These are phyloP conservation scores for Aegilops tauschii DNA, from an alignment of 176 grass and related monocot genomes.

Conservation along the genomic window DNA sequence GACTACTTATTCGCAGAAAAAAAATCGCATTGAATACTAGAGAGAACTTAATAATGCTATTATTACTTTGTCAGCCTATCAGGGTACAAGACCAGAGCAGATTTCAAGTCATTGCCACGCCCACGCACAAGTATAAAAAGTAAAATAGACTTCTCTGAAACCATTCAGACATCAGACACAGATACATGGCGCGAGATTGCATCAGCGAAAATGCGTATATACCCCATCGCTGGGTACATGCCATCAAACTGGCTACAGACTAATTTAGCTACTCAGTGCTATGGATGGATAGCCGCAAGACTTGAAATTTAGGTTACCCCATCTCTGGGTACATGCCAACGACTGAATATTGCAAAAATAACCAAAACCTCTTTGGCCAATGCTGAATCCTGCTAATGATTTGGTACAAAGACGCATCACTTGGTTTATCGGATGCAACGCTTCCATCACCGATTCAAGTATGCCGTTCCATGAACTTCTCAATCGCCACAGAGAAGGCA, in stretches of 20 bases:
- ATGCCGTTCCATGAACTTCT: constrained; percentile 91
- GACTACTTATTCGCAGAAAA: no score
- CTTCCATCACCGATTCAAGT: constrained; percentile 34
- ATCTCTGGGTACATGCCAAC: constrained; percentile 6
- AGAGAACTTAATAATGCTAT: no score
- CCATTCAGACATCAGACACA: no score
- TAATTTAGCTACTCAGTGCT: neutral
- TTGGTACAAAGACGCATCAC: constrained; percentile 25
- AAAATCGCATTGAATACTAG: no score
- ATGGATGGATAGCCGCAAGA: neutral
- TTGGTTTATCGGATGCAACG: neutral
- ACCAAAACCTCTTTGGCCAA: neutral
- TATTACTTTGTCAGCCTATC: no score
- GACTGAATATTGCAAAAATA: constrained; percentile 11
- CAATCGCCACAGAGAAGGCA: constrained; percentile 82
- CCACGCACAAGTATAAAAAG: no score
- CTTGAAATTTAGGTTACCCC: neutral
- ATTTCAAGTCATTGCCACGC: no score
- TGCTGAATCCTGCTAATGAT: constrained; percentile 3
- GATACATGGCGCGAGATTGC: no score
- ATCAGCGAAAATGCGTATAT: no score
- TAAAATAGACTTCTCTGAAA: no score
- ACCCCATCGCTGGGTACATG: no score
- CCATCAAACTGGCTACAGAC: neutral
- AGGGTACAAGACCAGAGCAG: no score